Percentiles rank a stretch among this genome's conserved stretches.
These are phyloP conservation scores for Gracilaria caudata DNA, from an alignment of 23 red algal species.

Conservation along the genomic window DNA sequence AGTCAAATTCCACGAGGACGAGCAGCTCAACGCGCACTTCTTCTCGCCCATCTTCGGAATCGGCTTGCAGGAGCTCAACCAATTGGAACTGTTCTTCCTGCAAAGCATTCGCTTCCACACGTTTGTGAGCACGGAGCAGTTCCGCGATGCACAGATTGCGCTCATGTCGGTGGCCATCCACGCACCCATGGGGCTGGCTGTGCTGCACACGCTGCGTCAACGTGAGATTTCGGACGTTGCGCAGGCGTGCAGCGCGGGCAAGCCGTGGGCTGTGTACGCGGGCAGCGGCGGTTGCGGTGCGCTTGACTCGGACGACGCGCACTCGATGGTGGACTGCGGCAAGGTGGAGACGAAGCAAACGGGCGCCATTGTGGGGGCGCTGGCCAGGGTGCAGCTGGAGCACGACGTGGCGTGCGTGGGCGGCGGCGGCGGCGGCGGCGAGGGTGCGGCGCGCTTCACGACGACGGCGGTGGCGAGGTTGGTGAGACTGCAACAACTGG, in stretches of 20 bases:
- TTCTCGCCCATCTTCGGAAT: constrained; percentile 13
- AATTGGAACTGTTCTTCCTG: neutral
- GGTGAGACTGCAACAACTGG: neutral
- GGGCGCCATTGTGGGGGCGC: neutral
- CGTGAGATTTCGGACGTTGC: constrained; percentile 2
- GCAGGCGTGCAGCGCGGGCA: neutral
- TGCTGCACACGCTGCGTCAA: constrained; percentile 19
- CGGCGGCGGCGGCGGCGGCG: neutral
- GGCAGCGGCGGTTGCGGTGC: no score
- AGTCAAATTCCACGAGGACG: constrained; percentile 30
- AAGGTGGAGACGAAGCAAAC: neutral
- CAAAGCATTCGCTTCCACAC: neutral
- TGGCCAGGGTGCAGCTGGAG: constrained; percentile 8
- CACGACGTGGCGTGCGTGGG: neutral
- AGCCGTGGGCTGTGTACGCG: neutral
- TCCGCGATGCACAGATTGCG: constrained; percentile 21
- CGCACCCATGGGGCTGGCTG: neutral
- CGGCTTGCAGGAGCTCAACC: constrained; percentile 8
- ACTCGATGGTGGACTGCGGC: neutral
- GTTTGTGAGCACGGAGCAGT: constrained; percentile 15
- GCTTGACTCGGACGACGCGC: neutral
- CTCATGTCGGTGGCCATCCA: constrained; percentile 26
- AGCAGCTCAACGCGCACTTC: neutral
- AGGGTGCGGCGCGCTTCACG: neutral
- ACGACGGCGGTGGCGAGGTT: neutral